Base-by-base conservation (phyloP, 75 land plant species). In the Selaginella tamariscina region DNA sequence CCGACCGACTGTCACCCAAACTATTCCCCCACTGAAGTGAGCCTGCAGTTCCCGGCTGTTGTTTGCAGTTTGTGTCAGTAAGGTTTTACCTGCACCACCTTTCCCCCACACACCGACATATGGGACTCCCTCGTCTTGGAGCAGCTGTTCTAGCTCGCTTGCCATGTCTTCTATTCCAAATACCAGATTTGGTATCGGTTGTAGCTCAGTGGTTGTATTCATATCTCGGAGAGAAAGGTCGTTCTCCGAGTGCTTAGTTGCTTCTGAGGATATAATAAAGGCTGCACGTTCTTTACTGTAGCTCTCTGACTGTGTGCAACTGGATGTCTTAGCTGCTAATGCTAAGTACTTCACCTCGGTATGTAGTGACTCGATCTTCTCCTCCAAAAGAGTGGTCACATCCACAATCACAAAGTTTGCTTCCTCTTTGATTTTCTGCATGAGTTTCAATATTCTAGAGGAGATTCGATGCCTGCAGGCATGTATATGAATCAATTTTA, bases 1-100 rank as follows among this genome's bases (percentile, higher is more conserved):
- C 29, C 44, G 27, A 24, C 18, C 11, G 24, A 20, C 69, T 20
- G 65, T 68, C 1, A 68, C 29, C 69, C 69, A 68, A n/a, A 33
- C 1, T 55, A 68, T 1, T 0, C 2, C 29, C 21, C 55, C 66
- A 1, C 9, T 15, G 28, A 68, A 68, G 23, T 11, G 66, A 68
- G 33, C n/a, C n/a, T 23, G 8, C 15, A 68, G 29, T 29, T 32
- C 24, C n/a, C 21, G 11, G 29, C 30, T 68, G 65, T 68, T 68
- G 29, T 9, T 26, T 13, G 49, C 65, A 13, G 20, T 67, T 2
- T 54, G 32, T 26, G 49, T 26, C 24, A 67, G 54, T 1, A 67
- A 56, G 1, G 68, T 67, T 18, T 67, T 67, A 8, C 68, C 68
- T 0, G 68, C 21, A 1, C 64, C 68, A 8, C 68, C 68, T 27